Percentiles rank a stretch among this genome's conserved stretches.
These are phyloP conservation scores for Thalassiosira exigua DNA, from an alignment of 352 stramenopile species.

Conservation along the genomic window DNA sequence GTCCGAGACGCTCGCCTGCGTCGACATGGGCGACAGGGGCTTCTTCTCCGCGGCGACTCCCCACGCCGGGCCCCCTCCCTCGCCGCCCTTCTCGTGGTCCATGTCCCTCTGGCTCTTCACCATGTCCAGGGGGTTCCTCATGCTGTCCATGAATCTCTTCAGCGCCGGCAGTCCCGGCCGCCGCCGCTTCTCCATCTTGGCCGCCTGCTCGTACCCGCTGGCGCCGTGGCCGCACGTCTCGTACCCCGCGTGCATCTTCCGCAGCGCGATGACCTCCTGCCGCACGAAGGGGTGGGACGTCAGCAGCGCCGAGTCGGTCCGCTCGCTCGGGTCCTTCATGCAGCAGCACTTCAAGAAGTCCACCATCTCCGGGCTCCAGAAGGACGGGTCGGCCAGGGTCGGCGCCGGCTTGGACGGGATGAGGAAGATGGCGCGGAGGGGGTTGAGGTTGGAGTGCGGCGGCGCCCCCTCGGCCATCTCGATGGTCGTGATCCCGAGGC, in stretches of 20 bases:
- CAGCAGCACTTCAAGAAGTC: constrained; percentile 84
- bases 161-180: constrained; percentile 64
- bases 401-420: constrained; percentile 90
- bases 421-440: constrained; percentile 98
- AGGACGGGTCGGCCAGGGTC: constrained; percentile 80
- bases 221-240: constrained; percentile 29
- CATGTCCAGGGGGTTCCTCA: constrained; percentile 66
- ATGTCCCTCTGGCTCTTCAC: constrained; percentile 48
- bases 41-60: neutral
- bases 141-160: constrained; percentile 65
- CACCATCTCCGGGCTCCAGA: constrained; percentile 84
- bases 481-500: constrained; percentile 97
- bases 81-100: neutral
- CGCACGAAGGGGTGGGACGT: constrained; percentile 79
- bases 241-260: constrained; percentile 61
- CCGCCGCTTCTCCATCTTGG: constrained; percentile 39
- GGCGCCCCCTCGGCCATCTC: constrained; percentile 97
- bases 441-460: constrained; percentile 95
- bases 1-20: constrained; percentile 15
- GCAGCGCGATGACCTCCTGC: constrained; percentile 75
- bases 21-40: constrained; percentile 27
- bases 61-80: constrained; percentile 19
- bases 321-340: constrained; percentile 81
- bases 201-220: constrained; percentile 60
- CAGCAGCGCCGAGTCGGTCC: constrained; percentile 76